Evolutionary conservation across 495 filamentous ascomycete genomes (phyloP).

Genomic region (Bathelium albidoporum): DNA sequence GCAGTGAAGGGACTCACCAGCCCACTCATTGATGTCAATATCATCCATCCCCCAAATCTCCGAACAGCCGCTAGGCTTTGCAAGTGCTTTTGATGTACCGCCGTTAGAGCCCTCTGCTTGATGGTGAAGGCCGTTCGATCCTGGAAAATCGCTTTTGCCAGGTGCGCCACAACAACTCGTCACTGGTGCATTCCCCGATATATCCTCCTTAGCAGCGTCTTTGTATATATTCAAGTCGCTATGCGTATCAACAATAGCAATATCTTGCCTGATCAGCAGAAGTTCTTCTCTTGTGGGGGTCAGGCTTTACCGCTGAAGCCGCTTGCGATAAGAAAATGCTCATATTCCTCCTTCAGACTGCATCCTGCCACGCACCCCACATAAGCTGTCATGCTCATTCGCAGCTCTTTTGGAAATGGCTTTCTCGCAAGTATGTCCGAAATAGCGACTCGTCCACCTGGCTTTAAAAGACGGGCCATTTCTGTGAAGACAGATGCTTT

Average conservation of each 20-base stretch:
- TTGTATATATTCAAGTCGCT: constrained; percentile 52
- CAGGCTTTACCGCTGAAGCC: constrained; percentile 44
- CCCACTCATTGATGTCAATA: constrained; percentile 43
- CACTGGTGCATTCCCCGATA: background rate
- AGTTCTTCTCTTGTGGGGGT: background rate
- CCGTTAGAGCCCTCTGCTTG: background rate
- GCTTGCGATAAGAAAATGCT: constrained; percentile 41
- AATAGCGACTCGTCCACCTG: constrained; percentile 52
- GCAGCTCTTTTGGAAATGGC: constrained; percentile 40
- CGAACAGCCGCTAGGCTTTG: background rate
- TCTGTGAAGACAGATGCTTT: constrained; percentile 50
- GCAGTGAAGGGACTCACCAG: constrained; percentile 32
- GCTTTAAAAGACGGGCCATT: constrained; percentile 51
- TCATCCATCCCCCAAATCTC: constrained; percentile 9
- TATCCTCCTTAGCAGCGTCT: constrained; percentile 18
- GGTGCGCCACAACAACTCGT: constrained; percentile 9
- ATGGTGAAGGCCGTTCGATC: background rate
- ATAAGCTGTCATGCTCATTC: constrained; percentile 41
- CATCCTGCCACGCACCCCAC: constrained; percentile 54
- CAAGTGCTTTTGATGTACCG: too few relatives aligned
- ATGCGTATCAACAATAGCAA: constrained; percentile 43
- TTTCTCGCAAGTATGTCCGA: constrained; percentile 54
- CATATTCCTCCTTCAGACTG: constrained; percentile 44
- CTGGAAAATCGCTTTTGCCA: background rate
- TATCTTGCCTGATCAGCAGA: constrained; percentile 29